These are phyloP conservation scores for Zygotorulaspora sp. DNA, from an alignment of 805 yeast species.

Conservation along the genomic window DNA sequence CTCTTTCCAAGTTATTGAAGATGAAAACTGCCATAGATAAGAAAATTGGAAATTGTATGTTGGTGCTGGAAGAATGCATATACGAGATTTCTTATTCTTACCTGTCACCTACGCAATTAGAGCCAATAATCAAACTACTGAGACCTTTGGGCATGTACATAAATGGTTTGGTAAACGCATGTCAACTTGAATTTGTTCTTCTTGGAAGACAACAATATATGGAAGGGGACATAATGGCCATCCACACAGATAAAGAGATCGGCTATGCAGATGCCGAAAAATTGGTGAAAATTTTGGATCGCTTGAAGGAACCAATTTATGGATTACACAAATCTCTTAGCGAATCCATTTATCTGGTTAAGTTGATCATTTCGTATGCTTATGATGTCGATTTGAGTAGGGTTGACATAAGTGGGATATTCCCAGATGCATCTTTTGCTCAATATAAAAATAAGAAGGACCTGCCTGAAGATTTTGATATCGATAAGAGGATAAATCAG, in stretches of 20 bases:
- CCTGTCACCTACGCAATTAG: constrained; percentile 41
- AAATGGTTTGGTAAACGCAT: constrained; percentile 45
- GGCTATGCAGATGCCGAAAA: constrained; percentile 35
- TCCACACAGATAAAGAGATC: constrained; percentile 34
- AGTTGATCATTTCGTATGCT: constrained; percentile 35
- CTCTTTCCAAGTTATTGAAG: constrained; percentile 35
- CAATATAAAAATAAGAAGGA: constrained; percentile 17
- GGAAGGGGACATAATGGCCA: constrained; percentile 17
- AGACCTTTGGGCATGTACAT: constrained; percentile 34
- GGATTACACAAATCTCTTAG: constrained; percentile 36
- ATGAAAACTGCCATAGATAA: constrained; percentile 34
- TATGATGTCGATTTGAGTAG: constrained; percentile 39
- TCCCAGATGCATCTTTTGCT: constrained; percentile 15
- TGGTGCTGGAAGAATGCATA: constrained; percentile 43
- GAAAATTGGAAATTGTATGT: constrained; percentile 35
- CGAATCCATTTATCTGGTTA: constrained; percentile 33
- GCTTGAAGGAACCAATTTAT: constrained; percentile 33
- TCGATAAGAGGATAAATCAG: constrained; percentile 24
- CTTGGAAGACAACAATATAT: constrained; percentile 25
- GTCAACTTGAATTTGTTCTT: constrained; percentile 42
- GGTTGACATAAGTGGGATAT: constrained; percentile 18
- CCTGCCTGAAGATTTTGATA: constrained; percentile 23
- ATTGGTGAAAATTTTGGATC: constrained; percentile 31
- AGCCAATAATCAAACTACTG: constrained; percentile 35
- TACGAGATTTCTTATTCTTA: constrained; percentile 48